Base-by-base conservation (phyloP, 2,329 filamentous ascomycete genomes). In the Paecilomyces fulvus region DNA sequence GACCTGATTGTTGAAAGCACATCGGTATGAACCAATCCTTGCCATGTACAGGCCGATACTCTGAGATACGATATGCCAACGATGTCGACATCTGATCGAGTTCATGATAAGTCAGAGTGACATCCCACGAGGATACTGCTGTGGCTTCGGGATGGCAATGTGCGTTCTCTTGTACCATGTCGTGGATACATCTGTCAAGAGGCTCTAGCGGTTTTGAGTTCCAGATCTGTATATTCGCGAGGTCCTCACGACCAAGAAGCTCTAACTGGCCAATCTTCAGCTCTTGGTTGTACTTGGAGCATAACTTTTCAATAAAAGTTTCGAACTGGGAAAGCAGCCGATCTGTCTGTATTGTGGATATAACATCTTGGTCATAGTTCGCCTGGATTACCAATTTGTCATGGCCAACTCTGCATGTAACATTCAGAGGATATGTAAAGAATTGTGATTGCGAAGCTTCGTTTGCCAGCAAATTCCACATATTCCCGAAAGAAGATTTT, bases 141-240 rank as follows among this genome's bases (percentile, higher is more conserved):
- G 25, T 21, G 10, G 51, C 50, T 60, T 59, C 10, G 59, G 63
- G 52, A 63, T 59, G 28, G 67, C 64, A 4, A 69, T 74, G 5
- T 72, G 67, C 23, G 74, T 63, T 23, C 73, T 71, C n/a, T 66
- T 66, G 21, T 66, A 64, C 21, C 65, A 67, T 12, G 63, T 59
- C 3, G 72, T 67, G 11, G 66, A 55, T 55, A 56, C 58, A 55
- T 58, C 31, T 53, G 10, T 53, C 31, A 11, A 53, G 3, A 53
- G 23, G 10, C 25, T 43, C 23, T 33, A 53, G 25, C 3, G 30
- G 30, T 21, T 53, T 31, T 4, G 17, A 6, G 30, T 43, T 43
- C 52, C 52, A 53, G 3, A 10, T 10, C 12, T 48, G 52, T 53
- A 53, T 53, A 7, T 3, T 46, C 14, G 6, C 23, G 12, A 53